Evolutionary conservation across 129 eudicot genomes (phyloP), one percentile per base, ranked within the genome.

Genomic region (Oenanthe sinensis): DNA sequence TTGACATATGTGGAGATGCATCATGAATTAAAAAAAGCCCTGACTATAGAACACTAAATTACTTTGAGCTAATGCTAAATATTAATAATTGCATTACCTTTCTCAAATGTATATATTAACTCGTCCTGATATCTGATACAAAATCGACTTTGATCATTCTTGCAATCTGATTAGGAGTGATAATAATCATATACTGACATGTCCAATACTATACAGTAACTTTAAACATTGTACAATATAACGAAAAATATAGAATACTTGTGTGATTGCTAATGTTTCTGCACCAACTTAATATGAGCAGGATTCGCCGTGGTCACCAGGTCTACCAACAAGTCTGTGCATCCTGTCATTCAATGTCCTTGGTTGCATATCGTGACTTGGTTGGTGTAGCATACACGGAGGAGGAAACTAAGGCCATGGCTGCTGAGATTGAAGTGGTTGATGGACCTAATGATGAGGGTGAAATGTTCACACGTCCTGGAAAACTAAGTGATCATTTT

Each of bases 341-440:
- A 70, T 89, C 97, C 40, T 91, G 93, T 75, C 97, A 91, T 79
- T 89, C 97, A 3, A 85, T 89, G 97, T 89, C 97, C 40, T 79
- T 91, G 12, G 78, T 91, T 40, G 89, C 97, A 4, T 91, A 87
- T 60, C 90, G 93, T 82, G 97, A 91, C 77, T 85, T 91, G 54
- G 91, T 91, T 49, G 97, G 93, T 81, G 97, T 91, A 62, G 93
- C 97, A 24, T 91, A 91, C 82, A 91, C 97, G 0, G 97, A 91
- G 76, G 93, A 91, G 79, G 97, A 91, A 86, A 84, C 87, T 72
- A 91, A 91, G 78, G 91, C 93, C 22, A 85, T 91, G 93, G 97
- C 97, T 20, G 93, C 93, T 39, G 97, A 91, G 78, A 86, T 89
- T 63, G 92, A 89, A 82, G 92, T 86, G 37, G 84, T 45, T 39